Base-by-base conservation (phyloP, 1,139 yeast genomes). In the Diutina rugosa region DNA sequence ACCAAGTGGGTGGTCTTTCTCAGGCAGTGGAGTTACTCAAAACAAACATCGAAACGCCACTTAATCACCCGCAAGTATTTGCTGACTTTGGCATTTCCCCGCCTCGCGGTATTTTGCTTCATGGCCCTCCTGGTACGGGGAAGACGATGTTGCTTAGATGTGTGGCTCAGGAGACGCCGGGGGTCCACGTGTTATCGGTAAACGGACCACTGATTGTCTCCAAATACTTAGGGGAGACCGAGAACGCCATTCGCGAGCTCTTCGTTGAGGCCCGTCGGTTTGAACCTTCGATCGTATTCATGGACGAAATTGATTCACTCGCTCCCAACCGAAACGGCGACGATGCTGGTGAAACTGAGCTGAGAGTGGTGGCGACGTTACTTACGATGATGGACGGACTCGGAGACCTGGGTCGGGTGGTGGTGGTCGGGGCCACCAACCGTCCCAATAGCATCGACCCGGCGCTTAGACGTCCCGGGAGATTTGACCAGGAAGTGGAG, bases 101-200 rank as follows among this genome's bases (percentile, higher is more conserved):
- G 10, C 97, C 98, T 2, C 76, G 97, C 57, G 99, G 99, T 4
- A 78, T 95, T 16, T 71, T 93, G 44, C 72, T 93, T 5, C 95
- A 91, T 70, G 99, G 99, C 0, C 96, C 98, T 1, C 95, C 98
- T 1, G 99, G 99, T 1, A 91, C 98, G 0, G 99, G 99, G 57
- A 93, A 93, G 67, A 89, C 98, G 0, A 82, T 91, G 90, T 76
- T 93, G 16, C 73, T 95, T 53, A 77, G 89, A 57, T 87, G 96
- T 45, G 84, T 93, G 12, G 96, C 97, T 0, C 74, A 79, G 58
- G 87, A 85, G 56, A 71, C 77, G 10, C 76, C 82, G 60, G 95
- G 96, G 0, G 53, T 49, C 4, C 98, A 91, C 68, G 84, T 91
- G 0, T 75, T 91, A 55, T 83, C 89, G 1, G 86, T 93, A 32